phyloP scores from a whole-genome alignment of 2,329 filamentous ascomycete genomes.

The Zasmidium cellare region DNA sequence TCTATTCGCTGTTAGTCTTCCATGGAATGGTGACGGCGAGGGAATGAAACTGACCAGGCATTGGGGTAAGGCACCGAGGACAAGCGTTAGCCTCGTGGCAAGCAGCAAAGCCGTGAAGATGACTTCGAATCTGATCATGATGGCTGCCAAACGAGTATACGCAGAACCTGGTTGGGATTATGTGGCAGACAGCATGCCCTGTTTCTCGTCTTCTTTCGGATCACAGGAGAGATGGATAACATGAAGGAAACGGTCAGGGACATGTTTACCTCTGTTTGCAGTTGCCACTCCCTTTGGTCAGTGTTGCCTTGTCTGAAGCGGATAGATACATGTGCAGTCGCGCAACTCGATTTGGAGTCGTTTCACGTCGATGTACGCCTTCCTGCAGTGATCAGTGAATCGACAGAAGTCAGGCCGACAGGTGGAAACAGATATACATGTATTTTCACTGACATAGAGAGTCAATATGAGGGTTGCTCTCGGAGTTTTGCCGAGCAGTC shows the following conservation, averaged over 20 bases:
- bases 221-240: background rate
- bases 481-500: too few species aligned
- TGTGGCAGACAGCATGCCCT: background rate
- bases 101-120: too few species aligned
- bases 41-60: too few species aligned
- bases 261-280: background rate
- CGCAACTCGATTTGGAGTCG: background rate
- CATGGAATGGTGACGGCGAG: too few species aligned
- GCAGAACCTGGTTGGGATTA: background rate
- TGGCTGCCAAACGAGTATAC: background rate
- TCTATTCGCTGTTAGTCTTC: background rate
- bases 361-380: background rate
- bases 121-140: too few species aligned
- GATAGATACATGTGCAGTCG: constrained; percentile 1
- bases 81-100: too few species aligned
- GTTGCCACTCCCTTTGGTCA: background rate
- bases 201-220: background rate
- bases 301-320: constrained; percentile 2
- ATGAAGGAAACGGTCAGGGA: background rate
- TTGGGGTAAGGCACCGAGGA: too few species aligned
- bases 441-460: too few species aligned
- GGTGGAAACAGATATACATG: too few species aligned
- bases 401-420: too few species aligned
- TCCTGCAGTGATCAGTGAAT: background rate
- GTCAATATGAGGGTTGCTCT: too few species aligned